Base-by-base conservation (phyloP, 2,329 filamentous ascomycete genomes). In the Didymella arachidicola region DNA sequence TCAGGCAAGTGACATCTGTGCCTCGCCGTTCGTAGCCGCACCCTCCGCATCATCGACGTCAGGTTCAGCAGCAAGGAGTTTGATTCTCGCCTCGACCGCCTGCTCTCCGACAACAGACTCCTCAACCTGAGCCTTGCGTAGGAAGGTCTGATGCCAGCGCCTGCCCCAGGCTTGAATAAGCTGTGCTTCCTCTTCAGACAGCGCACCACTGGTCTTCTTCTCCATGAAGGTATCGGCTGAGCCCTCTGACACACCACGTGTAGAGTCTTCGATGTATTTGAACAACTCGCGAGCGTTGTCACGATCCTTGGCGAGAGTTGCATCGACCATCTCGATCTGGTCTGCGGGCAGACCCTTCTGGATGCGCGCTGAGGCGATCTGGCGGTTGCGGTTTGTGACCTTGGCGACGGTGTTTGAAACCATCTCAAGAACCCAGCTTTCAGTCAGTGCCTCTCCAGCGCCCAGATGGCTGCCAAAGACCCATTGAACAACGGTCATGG, bases 391-490 rank as follows among this genome's bases (percentile, higher is more conserved):
- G 63, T 88, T 89, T 1, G 92, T 93, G 47, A 98, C 94, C 79
- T 99, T 98, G 72, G 87, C 85, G 51, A 97, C 89, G 0, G 95
- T 98, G 67, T 90, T 90, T 61, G 89, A 88, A 16, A 98, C 88
- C 80, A 98, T 89, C 80, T 99, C 95, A 74, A 92, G 97, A 10
- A 96, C 83, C 79, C 94, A 89, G 7, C 88, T 82, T 66, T 90
- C 85, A 11, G 89, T 86, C 12, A 99, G 86, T 3, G 86, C 84
- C 42, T 85, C 84, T 47, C 90, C 90, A 2, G 87, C 86, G 19
- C 86, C 80, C 53, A 88, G 79, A 61, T 82, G 82, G 61, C 92
- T 87, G 30, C 87, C 83, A 12, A 99, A 83, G 0, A 92, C 92
- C 95, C 95, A 99, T 71, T 96, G 89, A 46, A 97, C 85, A 27